Percentiles rank a stretch among this genome's conserved stretches.
Conservation (phyloP, 164 flowering plant species). For the Piper betle region DNA sequence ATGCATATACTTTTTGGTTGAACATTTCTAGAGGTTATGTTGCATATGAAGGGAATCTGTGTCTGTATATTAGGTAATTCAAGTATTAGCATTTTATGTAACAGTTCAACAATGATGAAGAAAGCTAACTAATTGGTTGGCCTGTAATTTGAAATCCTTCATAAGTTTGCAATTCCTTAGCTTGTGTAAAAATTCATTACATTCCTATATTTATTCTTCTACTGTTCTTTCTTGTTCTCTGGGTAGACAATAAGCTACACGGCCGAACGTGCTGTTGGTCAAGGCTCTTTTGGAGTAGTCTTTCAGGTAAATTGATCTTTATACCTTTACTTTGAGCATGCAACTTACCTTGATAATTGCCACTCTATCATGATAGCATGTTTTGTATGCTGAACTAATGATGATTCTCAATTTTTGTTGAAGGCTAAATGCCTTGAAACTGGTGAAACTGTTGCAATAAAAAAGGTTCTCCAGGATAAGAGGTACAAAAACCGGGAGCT, state of each 20-base stretch:
- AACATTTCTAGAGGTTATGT: too few relatives aligned
- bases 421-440: conserved; percentile 78
- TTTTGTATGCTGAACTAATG: not conserved
- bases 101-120: not conserved
- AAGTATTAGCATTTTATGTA: not conserved
- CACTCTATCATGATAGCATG: too few relatives aligned
- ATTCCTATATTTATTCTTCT: conserved; percentile 1
- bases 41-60: too few relatives aligned
- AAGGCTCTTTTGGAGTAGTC: conserved; percentile 61
- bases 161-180: too few relatives aligned
- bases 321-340: not conserved
- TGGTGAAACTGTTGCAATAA: conserved; percentile 61
- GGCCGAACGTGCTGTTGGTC: conserved; percentile 65
- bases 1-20: too few relatives aligned
- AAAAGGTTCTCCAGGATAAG: conserved; percentile 69
- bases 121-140: not conserved
- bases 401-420: not conserved
- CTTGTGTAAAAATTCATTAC: not conserved
- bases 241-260: conserved; percentile 56
- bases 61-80: not conserved
- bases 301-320: conserved; percentile 30
- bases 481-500: conserved; percentile 68
- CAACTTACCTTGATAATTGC: too few relatives aligned
- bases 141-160: not conserved
- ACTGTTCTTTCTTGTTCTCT: too few relatives aligned